phyloP scores from a whole-genome alignment of 257 asterid species.

The Linderniella brevidens region DNA sequence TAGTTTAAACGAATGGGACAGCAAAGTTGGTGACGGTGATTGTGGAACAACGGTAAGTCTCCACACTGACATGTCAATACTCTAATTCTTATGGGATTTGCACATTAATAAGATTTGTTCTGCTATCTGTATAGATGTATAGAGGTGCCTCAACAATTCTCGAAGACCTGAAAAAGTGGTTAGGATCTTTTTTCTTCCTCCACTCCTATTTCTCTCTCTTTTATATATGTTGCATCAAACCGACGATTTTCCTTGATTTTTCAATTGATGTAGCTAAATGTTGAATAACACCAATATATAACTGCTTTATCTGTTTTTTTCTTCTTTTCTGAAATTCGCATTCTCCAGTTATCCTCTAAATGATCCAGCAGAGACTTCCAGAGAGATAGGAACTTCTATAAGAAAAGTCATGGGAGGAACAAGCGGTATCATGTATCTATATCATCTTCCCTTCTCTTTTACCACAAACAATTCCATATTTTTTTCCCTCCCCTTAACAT shows the following conservation, averaged over 20 bases:
- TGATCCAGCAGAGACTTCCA: constrained; percentile 75
- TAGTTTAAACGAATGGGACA: constrained; percentile 81
- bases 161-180: constrained; percentile 74
- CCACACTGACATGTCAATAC: not conserved
- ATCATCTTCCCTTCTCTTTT: constrained; percentile 7
- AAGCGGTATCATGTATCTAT: constrained; percentile 71
- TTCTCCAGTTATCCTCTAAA: constrained; percentile 85
- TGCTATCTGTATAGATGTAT: constrained; percentile 36
- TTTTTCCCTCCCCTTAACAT: not conserved
- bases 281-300: not conserved
- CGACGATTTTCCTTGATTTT: not conserved
- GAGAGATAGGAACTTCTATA: constrained; percentile 64
- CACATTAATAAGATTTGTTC: not conserved
- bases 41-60: constrained; percentile 91
- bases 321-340: constrained; percentile 1
- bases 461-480: not conserved
- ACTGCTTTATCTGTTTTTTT: constrained; percentile 10
- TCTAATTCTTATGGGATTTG: too few relatives aligned
- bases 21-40: constrained; percentile 98
- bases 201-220: not conserved
- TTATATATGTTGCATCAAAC: not conserved
- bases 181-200: constrained; percentile 14
- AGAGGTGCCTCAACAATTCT: constrained; percentile 86
- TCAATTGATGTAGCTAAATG: not conserved
- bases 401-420: constrained; percentile 99